A percentile compares a stretch with the other conserved stretches of the same genome.
Conservation (phyloP, 2,329 filamentous ascomycete species). For the Epichloe scottii region DNA sequence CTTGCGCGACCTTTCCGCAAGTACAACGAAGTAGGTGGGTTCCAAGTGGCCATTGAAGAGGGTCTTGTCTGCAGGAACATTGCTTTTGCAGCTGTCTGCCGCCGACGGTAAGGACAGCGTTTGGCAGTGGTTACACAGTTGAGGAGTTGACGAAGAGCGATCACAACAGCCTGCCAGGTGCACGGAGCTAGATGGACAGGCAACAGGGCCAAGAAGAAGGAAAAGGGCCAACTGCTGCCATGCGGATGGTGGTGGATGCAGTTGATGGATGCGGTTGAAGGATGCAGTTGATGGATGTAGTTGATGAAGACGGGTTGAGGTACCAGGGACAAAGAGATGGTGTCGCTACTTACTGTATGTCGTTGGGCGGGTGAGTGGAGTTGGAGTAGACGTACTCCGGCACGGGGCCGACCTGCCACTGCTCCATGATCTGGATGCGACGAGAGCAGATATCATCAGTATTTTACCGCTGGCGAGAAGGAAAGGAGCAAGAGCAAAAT, state of each 20-base stretch:
- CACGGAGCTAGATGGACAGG: neutral
- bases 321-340: constrained; percentile 21
- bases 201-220: neutral
- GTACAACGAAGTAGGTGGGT: neutral
- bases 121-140: neutral
- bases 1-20: neutral
- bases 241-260: too few species aligned
- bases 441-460: constrained; percentile 12
- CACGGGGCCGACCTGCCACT: constrained; percentile 49
- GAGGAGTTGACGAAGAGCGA: neutral
- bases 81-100: neutral
- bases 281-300: constrained; percentile 1
- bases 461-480: constrained; percentile 10
- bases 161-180: neutral
- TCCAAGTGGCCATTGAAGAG: neutral
- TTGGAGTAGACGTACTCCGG: constrained; percentile 46
- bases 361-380: constrained; percentile 40
- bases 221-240: neutral
- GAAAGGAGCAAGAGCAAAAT: constrained; percentile 4
- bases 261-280: neutral
- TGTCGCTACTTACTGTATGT: constrained; percentile 44
- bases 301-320: constrained; percentile 9
- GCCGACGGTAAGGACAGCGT: neutral
- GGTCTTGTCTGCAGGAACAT: neutral
- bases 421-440: constrained; percentile 40